Percentiles rank a stretch among this genome's conserved stretches.
Evolutionary conservation across 2,329 filamentous ascomycete species (phyloP).

Genomic region (Rasamsonia emersonii): DNA sequence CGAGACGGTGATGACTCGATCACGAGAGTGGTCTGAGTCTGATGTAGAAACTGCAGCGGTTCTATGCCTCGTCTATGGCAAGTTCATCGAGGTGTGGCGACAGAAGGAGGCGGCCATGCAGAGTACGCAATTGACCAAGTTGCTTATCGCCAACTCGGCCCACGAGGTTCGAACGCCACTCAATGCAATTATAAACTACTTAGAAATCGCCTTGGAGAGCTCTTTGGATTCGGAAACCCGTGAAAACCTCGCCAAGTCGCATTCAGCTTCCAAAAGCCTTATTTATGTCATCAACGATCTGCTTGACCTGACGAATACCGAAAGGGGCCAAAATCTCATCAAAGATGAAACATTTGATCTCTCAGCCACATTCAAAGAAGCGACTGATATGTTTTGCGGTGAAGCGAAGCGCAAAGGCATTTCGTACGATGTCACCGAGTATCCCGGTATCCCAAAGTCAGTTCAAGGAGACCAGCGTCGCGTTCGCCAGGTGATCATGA

Average conservation of each 20-base stretch:
- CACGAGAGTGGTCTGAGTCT: slow-evolving; percentile 80
- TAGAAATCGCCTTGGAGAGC: slow-evolving; percentile 83
- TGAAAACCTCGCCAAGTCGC: slow-evolving; percentile 74
- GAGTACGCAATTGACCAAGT: slow-evolving; percentile 67
- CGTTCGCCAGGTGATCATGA: slow-evolving; percentile 74
- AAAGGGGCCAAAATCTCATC: slow-evolving; percentile 68
- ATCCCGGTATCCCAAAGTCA: slow-evolving; percentile 58
- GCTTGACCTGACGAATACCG: slow-evolving; percentile 77
- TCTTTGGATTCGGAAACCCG: slow-evolving; percentile 70
- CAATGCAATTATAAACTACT: slow-evolving; percentile 90
- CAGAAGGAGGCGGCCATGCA: slow-evolving; percentile 81
- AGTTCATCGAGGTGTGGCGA: slow-evolving; percentile 87
- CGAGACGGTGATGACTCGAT: slow-evolving; percentile 72
- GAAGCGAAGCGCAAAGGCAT: slow-evolving; percentile 72
- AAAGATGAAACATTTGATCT: slow-evolving; percentile 77
- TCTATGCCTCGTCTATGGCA: slow-evolving; percentile 77
- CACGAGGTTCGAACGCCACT: slow-evolving; percentile 86
- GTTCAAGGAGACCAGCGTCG: slow-evolving; percentile 73
- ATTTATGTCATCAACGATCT: slow-evolving; percentile 94
- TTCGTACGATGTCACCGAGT: slow-evolving; percentile 57
- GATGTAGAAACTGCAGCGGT: slow-evolving; percentile 85
- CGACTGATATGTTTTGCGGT: slow-evolving; percentile 61
- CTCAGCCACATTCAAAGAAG: slow-evolving; percentile 61
- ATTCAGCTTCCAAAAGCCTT: slow-evolving; percentile 83
- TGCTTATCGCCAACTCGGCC: slow-evolving; percentile 78